Percentiles rank a stretch among this genome's conserved stretches.
These are phyloP conservation scores for Sporothrix brunneoviolacea DNA, from an alignment of 2,329 filamentous ascomycete species.

Conservation along the genomic window DNA sequence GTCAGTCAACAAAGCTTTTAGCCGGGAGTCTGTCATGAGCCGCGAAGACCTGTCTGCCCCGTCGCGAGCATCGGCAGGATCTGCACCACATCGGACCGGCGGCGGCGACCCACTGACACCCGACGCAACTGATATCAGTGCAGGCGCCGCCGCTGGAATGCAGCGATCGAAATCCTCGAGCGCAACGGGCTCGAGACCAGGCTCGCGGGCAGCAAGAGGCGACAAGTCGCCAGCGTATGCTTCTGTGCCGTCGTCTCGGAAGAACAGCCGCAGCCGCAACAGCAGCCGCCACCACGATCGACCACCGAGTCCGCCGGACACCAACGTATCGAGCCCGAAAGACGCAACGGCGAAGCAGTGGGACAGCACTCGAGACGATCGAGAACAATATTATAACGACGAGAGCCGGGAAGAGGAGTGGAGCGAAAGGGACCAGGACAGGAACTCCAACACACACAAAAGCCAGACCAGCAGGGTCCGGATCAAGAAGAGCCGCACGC, in stretches of 20 bases:
- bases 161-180: constrained; percentile 40
- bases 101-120: constrained; percentile 55
- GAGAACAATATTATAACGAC: background rate
- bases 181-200: constrained; percentile 2
- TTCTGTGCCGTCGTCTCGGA: constrained; percentile 30
- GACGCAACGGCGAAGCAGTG: constrained; percentile 25
- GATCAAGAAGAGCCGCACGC: constrained; percentile 10
- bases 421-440: constrained; percentile 24
- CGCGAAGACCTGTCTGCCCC: constrained; percentile 42
- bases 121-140: constrained; percentile 63
- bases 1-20: constrained; percentile 81
- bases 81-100: constrained; percentile 15
- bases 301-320: constrained; percentile 59
- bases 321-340: constrained; percentile 47
- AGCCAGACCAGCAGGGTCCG: constrained; percentile 7
- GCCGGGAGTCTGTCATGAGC: constrained; percentile 72
- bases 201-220: constrained; percentile 2
- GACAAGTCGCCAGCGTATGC: constrained; percentile 22
- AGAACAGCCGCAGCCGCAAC: constrained; percentile 29
- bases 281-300: constrained; percentile 35
- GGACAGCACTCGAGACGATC: background rate
- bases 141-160: constrained; percentile 30
- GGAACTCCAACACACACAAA: background rate
- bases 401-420: background rate
- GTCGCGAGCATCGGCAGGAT: constrained; percentile 11